Percentiles rank a stretch among this genome's conserved stretches.
phyloP scores from a whole-genome alignment of 108 stramenopile species.

The Poteriospumella lacustris region DNA sequence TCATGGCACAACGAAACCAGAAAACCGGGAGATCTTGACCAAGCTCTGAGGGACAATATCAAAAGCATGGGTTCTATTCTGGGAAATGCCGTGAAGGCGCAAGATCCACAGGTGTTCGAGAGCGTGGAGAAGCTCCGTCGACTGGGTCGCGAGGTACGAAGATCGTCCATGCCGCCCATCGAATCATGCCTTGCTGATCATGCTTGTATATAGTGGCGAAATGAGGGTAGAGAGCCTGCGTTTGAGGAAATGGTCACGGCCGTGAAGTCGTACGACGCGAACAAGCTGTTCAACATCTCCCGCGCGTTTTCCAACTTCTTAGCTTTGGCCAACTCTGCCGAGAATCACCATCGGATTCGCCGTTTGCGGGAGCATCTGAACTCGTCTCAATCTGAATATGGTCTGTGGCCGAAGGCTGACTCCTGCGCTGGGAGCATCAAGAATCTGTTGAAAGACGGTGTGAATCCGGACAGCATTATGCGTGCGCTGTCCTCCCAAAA shows the following conservation, averaged over 20 bases:
- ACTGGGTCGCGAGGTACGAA: too few relatives aligned
- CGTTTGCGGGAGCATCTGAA: background rate
- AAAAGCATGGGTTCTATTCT: too few relatives aligned
- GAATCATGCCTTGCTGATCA: too few relatives aligned
- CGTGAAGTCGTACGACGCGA: background rate
- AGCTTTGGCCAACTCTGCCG: slow-evolving; percentile 51
- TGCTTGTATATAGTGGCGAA: background rate
- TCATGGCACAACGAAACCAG: too few relatives aligned
- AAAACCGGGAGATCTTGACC: too few relatives aligned
- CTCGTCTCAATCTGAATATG: background rate
- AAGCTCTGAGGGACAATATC: too few relatives aligned
- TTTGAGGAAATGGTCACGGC: background rate
- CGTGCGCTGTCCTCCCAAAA: slow-evolving; percentile 71
- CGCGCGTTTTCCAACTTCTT: slow-evolving; percentile 53
- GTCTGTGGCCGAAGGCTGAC: slow-evolving; percentile 45
- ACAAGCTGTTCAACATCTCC: background rate
- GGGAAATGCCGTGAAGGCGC: too few relatives aligned
- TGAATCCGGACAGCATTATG: slow-evolving; percentile 64
- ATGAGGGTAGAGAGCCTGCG: background rate
- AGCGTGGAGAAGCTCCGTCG: too few relatives aligned
- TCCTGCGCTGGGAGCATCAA: slow-evolving; percentile 47
- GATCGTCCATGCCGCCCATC: too few relatives aligned
- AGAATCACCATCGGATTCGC: slow-evolving; percentile 46
- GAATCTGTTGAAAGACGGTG: slow-evolving; percentile 42
- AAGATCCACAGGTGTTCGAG: too few relatives aligned